Evolutionary conservation across 306 rosid genomes (phyloP).

Genomic region (Boehmeria nivea): DNA sequence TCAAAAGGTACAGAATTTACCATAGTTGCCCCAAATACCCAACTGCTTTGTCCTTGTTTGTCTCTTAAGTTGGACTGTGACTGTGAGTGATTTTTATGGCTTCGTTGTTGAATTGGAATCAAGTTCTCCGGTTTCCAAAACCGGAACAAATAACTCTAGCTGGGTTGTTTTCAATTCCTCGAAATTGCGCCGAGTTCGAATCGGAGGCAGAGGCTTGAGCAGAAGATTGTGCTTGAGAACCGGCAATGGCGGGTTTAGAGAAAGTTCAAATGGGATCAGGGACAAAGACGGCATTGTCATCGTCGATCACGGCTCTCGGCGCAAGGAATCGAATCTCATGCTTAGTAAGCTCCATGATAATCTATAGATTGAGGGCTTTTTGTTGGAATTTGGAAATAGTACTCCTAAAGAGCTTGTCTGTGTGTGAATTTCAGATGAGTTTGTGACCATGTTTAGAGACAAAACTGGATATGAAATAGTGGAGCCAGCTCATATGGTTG

Average conservation of each 20-base stretch:
- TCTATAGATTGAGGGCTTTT: background rate
- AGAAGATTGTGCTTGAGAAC: constrained; percentile 28
- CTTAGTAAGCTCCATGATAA: constrained; percentile 48
- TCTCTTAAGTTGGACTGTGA: background rate
- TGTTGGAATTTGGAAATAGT: background rate
- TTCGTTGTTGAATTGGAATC: constrained; percentile 5
- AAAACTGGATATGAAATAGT: constrained; percentile 75
- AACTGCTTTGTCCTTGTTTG: background rate
- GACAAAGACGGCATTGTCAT: constrained; percentile 60
- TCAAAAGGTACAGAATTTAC: background rate
- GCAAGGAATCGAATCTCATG: constrained; percentile 81
- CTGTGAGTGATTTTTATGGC: constrained; percentile 1
- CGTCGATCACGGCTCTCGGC: constrained; percentile 95
- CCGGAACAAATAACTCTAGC: constrained; percentile 24
- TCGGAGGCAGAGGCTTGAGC: constrained; percentile 22
- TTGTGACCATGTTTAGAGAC: constrained; percentile 69
- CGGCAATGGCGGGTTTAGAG: constrained; percentile 33
- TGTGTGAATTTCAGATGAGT: constrained; percentile 54
- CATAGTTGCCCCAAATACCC: background rate
- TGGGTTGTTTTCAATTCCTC: constrained; percentile 29
- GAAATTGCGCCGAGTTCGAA: constrained; percentile 18
- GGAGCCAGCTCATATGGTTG: constrained; percentile 96
- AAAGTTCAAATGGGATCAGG: constrained; percentile 36
- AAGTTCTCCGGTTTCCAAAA: constrained; percentile 32
- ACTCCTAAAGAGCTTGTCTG: background rate